A percentile compares a stretch with the other conserved stretches of the same genome.
Evolutionary conservation across 441 rosid genomes (phyloP).

Genomic region (Adansonia madagascariensis): DNA sequence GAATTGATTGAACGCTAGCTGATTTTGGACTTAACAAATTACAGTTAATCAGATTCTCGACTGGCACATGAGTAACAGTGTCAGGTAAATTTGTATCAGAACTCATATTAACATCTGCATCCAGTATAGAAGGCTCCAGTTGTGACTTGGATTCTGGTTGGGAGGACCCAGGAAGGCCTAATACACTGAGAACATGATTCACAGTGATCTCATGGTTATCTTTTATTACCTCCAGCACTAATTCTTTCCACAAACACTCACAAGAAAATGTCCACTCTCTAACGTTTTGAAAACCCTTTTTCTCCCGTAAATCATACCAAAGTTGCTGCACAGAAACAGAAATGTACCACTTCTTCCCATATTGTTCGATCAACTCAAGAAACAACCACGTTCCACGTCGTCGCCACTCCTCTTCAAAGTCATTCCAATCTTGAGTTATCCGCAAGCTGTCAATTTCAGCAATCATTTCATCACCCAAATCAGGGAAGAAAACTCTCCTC

Average conservation of each 20-base stretch:
- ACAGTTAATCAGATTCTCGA: conserved; percentile 28
- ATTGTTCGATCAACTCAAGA: conserved; percentile 58
- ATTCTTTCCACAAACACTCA: conserved; percentile 52
- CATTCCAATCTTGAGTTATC: conserved; percentile 76
- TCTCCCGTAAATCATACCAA: conserved; percentile 75
- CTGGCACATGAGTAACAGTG: conserved; percentile 29
- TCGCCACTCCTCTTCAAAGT: conserved; percentile 47
- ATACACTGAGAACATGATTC: conserved; percentile 32
- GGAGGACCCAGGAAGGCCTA: conserved; percentile 29
- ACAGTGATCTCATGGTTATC: conserved; percentile 45
- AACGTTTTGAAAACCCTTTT: conserved; percentile 41
- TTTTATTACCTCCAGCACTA: conserved; percentile 50
- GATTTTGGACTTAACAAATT: conserved; percentile 18
- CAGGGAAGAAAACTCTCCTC: conserved; percentile 78
- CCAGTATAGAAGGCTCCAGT: conserved; percentile 27
- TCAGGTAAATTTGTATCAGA: conserved; percentile 26
- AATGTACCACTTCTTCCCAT: conserved; percentile 36
- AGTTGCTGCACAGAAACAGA: conserved; percentile 64
- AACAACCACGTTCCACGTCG: conserved; percentile 71
- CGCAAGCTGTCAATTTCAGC: conserved; percentile 40
- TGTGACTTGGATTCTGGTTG: conserved; percentile 28
- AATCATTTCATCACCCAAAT: conserved; percentile 67
- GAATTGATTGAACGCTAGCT: conserved; percentile 18
- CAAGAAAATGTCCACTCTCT: conserved; percentile 62
- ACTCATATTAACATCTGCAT: conserved; percentile 22